phyloP scores from a whole-genome alignment of 1,284 basidiomycete genomes.

The Entoloma clypeatum region DNA sequence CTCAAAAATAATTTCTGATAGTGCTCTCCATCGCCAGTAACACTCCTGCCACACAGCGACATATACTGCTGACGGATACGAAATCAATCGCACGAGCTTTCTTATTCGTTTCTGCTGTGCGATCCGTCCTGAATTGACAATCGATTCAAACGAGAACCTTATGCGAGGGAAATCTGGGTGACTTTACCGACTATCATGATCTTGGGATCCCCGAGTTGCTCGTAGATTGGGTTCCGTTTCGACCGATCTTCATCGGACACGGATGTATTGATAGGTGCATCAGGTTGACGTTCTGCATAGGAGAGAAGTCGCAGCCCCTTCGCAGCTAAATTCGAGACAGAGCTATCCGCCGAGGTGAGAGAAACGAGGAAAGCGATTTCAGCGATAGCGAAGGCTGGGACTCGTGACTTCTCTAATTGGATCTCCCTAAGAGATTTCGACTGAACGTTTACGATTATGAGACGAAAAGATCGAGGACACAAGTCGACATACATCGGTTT shows the following conservation, averaged over 20 bases:
- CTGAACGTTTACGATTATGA: slow-evolving; percentile 26
- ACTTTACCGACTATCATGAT: slow-evolving; percentile 63
- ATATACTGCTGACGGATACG: slow-evolving; percentile 60
- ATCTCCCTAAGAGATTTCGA: slow-evolving; percentile 42
- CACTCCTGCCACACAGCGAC: slow-evolving; percentile 81
- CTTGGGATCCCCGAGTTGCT: slow-evolving; percentile 72
- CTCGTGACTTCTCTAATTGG: slow-evolving; percentile 47
- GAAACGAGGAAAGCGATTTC: slow-evolving; percentile 72
- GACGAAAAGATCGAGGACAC: neutral
- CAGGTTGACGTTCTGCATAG: slow-evolving; percentile 57
- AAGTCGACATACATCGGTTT: slow-evolving; percentile 41
- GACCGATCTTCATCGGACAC: slow-evolving; percentile 57
- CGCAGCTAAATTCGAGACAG: slow-evolving; percentile 63
- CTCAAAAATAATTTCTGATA: slow-evolving; percentile 48
- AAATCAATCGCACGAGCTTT: slow-evolving; percentile 62
- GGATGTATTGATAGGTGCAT: slow-evolving; percentile 46
- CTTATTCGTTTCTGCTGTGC: slow-evolving; percentile 80
- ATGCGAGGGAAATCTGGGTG: neutral
- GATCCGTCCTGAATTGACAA: slow-evolving; percentile 48
- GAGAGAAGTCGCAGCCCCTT: slow-evolving; percentile 65
- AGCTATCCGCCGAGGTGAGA: slow-evolving; percentile 62
- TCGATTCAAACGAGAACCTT: slow-evolving; percentile 4
- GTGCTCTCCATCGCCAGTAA: slow-evolving; percentile 61
- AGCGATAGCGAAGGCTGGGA: slow-evolving; percentile 58
- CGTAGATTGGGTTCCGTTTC: slow-evolving; percentile 69